phyloP scores from a whole-genome alignment of 2,329 filamentous ascomycete genomes.

The Rhexocercosporidium sp. region DNA sequence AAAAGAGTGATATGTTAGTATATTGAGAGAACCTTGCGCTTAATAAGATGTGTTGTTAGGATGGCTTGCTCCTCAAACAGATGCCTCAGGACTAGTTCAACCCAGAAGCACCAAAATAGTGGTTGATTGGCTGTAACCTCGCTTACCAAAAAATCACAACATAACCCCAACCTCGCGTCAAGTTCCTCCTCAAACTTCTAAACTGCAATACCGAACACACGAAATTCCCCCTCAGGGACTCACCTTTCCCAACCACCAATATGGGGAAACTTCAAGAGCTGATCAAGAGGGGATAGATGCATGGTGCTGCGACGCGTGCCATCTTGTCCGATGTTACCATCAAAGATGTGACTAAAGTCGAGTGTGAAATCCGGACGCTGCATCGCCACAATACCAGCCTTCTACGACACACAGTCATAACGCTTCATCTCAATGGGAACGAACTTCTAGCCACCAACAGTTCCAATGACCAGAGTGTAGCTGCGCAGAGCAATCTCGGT shows the following conservation, averaged over 20 bases:
- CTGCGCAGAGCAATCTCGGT: background rate
- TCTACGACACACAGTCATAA: background rate
- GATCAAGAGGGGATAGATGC: background rate
- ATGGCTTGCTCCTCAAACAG: too few species aligned
- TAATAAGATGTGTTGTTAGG: too few species aligned
- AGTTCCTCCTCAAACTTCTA: background rate
- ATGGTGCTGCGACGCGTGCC: background rate
- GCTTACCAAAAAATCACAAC: background rate
- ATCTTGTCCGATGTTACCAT: background rate
- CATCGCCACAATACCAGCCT: background rate
- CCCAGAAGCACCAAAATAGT: background rate
- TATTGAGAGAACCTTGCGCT: too few species aligned
- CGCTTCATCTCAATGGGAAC: background rate
- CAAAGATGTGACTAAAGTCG: background rate
- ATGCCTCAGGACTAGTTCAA: too few species aligned
- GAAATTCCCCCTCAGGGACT: background rate
- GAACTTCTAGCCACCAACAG: background rate
- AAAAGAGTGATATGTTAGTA: too few species aligned
- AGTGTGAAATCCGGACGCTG: background rate
- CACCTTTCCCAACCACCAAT: background rate
- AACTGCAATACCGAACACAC: background rate
- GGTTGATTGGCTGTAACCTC: background rate
- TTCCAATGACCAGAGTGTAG: too few species aligned
- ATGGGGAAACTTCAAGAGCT: background rate
- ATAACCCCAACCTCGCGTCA: background rate